Base-by-base conservation (phyloP, 768 basidiomycete genomes). In the Suillus sp. region DNA sequence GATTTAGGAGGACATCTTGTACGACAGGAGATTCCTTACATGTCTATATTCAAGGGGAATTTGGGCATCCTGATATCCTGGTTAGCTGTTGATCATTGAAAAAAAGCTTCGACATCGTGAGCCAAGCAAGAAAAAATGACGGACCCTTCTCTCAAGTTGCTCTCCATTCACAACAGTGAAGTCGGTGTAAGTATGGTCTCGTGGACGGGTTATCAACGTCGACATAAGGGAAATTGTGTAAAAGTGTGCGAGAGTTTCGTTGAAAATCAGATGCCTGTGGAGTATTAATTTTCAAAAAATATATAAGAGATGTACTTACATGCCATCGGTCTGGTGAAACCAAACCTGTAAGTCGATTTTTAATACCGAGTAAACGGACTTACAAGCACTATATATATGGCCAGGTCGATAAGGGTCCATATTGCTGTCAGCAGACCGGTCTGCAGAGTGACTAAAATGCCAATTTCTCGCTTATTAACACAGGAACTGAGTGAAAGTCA, bases 361-460 rank as follows among this genome's bases (percentile, higher is more conserved):
- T 13, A 3, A 20, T 25, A 8, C 25, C 9, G 7, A 18, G 20
- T 14, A 25, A 9, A 42, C 42, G 1, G 25, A 59, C 72, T 56
- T 51, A 67, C 71, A 18, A 71, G 25, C 18, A 64, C 70, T 57
- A 76, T 11, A 59, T 72, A 78, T 56, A 71, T 38, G 4, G 72
- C 66, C 32, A 78, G 70, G 50, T 77, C 76, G 18, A 72, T 22
- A 4, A 73, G 65, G 14, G 79, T 75, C 69, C 73, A 76, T 22
- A 80, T 57, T 32, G 78, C 66, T n/a, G 79, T 81, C 14, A 80
- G 40, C 10, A 76, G 34, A 37, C 80, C 79, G 0, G 78, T 80
- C 38, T 80, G 79, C 13, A 80, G 64, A 4, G 79, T 79, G 40
- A 78, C 78, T 80, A 59, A n/a, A 27, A 56, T 27, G 10, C 48